Evolutionary conservation across 257 asterid species (phyloP).

Genomic region (Sherardia arvensis): DNA sequence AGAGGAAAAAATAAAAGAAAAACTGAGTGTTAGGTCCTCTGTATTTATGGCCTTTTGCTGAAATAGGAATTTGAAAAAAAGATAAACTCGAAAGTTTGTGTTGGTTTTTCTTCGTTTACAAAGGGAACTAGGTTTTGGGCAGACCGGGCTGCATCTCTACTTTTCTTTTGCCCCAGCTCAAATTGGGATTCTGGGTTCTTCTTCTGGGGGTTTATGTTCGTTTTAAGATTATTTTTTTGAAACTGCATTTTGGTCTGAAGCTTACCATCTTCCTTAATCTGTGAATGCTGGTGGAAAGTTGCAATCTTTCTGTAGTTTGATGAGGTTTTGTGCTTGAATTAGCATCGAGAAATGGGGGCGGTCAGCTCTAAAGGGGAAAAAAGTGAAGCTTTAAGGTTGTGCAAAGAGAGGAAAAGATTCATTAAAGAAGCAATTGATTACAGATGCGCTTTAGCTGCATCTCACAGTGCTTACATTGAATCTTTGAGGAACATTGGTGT

Average conservation of each 20-base stretch:
- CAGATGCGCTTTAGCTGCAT: constrained; percentile 85
- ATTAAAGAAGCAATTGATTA: constrained; percentile 87
- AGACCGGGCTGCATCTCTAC: constrained; percentile 12
- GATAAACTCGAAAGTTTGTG: constrained; percentile 5
- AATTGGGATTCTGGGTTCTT: constrained; percentile 8
- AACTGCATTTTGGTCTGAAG: not conserved
- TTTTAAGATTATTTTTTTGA: not conserved
- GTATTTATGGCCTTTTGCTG: constrained; percentile 3
- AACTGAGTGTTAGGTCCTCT: not conserved
- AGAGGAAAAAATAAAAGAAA: not conserved
- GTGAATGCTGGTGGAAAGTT: constrained; percentile 15
- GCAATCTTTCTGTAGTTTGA: constrained; percentile 8
- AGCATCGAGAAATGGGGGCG: constrained; percentile 46
- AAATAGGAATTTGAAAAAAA: not conserved
- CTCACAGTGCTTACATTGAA: constrained; percentile 79
- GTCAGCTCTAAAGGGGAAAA: constrained; percentile 61
- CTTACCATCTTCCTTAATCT: constrained; percentile 8
- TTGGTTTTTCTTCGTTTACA: constrained; percentile 8
- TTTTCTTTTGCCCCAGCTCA: constrained; percentile 14
- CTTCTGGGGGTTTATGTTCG: not conserved
- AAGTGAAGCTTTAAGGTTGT: constrained; percentile 64
- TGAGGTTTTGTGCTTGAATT: constrained; percentile 21
- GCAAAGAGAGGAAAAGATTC: constrained; percentile 77
- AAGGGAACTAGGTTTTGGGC: constrained; percentile 12
- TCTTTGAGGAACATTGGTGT: constrained; percentile 75